Percentiles rank a stretch among this genome's conserved stretches.
phyloP scores from a whole-genome alignment of 805 yeast species.

The Metahyphopichia silvanorum region DNA sequence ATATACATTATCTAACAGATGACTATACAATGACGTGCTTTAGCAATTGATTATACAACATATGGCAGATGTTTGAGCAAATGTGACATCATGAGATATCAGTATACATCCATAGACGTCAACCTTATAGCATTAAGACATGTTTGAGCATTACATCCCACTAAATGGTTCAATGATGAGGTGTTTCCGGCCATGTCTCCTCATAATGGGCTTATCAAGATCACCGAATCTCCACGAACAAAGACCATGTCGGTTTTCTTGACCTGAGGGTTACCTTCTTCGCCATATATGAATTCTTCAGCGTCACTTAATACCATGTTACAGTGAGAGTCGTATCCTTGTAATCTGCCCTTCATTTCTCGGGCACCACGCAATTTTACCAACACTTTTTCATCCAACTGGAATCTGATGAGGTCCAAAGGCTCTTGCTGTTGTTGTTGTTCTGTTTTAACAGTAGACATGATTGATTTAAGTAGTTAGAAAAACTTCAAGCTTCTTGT shows the following conservation, averaged over 20 bases:
- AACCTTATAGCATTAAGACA: too few species aligned
- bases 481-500: too few species aligned
- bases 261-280: slow-evolving; percentile 41
- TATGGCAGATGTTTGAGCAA: too few species aligned
- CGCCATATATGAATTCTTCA: slow-evolving; percentile 68
- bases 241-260: slow-evolving; percentile 84
- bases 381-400: slow-evolving; percentile 80
- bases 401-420: slow-evolving; percentile 81
- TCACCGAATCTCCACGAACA: slow-evolving; percentile 97
- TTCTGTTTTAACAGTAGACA: slow-evolving; percentile 32
- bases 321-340: slow-evolving; percentile 95
- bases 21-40: too few species aligned
- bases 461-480: slow-evolving; percentile 6
- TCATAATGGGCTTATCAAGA: slow-evolving; percentile 70
- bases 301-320: slow-evolving; percentile 94
- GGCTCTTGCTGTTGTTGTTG: slow-evolving; percentile 58
- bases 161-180: too few species aligned
- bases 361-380: slow-evolving; percentile 94
- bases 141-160: too few species aligned
- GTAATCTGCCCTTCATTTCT: slow-evolving; percentile 85
- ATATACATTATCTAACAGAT: too few species aligned
- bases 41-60: too few species aligned
- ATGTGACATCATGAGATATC: too few species aligned
- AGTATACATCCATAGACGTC: too few species aligned
- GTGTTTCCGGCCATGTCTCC: too few species aligned